Base-by-base conservation (phyloP, 345 rosid species). In the Melaleuca quinquenervia region DNA sequence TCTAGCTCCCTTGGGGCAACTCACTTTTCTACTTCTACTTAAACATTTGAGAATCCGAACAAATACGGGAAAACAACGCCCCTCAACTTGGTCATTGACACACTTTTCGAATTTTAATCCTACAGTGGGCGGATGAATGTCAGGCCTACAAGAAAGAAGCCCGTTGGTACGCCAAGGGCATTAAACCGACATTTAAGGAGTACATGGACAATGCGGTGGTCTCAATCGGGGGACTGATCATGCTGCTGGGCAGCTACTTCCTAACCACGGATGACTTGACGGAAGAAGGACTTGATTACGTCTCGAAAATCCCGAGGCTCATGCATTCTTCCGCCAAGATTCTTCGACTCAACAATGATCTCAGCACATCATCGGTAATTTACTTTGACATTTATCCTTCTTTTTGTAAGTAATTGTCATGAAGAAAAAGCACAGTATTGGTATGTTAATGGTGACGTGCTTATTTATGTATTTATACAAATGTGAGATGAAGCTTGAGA, bases 341-440 rank as follows among this genome's bases (percentile, higher is more conserved):
- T 50, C 18, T 85, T 49, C 86, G 89, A 58, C 53, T 88, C 16
- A 32, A 53, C 1, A 36, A 88, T 44, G 89, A 88, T 84, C 50
- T 88, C 4, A 53, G 52, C 6, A 88, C 89, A n/a, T 88, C 89
- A 50, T 53, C 44, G 86, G 89, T 85, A 85, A 62, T 20, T 62
- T 60, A n/a, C 36, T 60, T 60, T 13, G 21, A 60, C 7, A 27
- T 1, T 62, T 27, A 16, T 58, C 32, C 70, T n/a, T 58, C 52
- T 58, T n/a, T n/a, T n/a, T 26, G 32, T 2, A 5, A 6, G 26
- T 12, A n/a, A 6, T 56, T 29, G 29, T 58, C 26, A 3, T 0
- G 1, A 14, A 6, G 11, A n/a, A 62, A 29, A 7, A 3, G 56
- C 16, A 62, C 5, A 62, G 15, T 29, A 8, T 62, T 11, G 4